Evolutionary conservation across 163 green algal species (phyloP).

Genomic region (Smithsoniella earleae): DNA sequence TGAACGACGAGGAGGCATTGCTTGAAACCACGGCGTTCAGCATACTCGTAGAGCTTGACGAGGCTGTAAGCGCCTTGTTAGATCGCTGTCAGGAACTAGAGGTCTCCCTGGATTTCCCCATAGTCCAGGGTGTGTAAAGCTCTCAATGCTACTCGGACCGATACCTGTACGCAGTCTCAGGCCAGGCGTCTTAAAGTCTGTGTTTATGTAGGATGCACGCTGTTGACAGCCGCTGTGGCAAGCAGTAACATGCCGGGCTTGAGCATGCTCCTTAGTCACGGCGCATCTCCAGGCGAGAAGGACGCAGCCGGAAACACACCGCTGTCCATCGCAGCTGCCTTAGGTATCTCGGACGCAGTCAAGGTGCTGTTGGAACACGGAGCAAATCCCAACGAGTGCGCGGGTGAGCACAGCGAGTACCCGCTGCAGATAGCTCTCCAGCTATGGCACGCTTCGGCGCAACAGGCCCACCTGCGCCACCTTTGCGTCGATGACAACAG

Average conservation of each 20-base stretch:
- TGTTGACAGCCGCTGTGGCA: constrained; percentile 20
- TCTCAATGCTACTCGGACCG: too few relatives aligned
- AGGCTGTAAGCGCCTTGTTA: not conserved
- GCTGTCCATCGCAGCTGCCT: constrained; percentile 8
- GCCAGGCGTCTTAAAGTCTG: not conserved
- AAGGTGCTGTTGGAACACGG: not conserved
- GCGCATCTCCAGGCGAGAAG: not conserved
- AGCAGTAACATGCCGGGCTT: constrained; percentile 3
- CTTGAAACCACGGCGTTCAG: constrained; percentile 13
- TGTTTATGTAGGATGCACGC: constrained; percentile 14
- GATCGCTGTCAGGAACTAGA: not conserved
- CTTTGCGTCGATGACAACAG: not conserved
- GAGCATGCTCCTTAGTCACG: not conserved
- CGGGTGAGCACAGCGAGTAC: not conserved
- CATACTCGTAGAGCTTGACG: not conserved
- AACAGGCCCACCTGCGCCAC: not conserved
- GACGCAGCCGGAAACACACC: constrained; percentile 2
- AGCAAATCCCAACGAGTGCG: not conserved
- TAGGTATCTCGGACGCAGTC: constrained; percentile 11
- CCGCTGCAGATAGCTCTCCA: constrained; percentile 10
- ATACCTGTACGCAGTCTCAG: too few relatives aligned
- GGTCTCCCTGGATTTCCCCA: not conserved
- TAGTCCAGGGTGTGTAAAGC: not conserved
- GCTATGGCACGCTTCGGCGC: constrained; percentile 11
- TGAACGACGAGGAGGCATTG: not conserved